Percentiles rank a stretch among this genome's conserved stretches.
These are phyloP conservation scores for Golubevia pallescens DNA, from an alignment of 1,284 basidiomycete species.

Conservation along the genomic window DNA sequence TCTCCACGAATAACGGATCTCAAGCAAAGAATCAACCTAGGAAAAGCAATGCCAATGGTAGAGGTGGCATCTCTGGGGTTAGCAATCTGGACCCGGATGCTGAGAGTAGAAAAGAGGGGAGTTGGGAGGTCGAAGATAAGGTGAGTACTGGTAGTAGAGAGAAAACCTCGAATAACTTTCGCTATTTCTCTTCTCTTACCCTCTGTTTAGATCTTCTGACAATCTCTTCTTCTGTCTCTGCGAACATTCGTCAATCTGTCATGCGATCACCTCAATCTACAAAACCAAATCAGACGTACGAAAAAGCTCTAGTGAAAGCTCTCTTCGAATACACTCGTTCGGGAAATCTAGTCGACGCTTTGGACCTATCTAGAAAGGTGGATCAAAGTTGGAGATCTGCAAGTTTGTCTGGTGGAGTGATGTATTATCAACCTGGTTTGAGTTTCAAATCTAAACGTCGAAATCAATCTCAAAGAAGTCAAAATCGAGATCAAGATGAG, in stretches of 20 bases:
- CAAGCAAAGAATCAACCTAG: background rate
- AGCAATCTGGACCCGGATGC: conserved; percentile 57
- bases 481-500: conserved; percentile 1
- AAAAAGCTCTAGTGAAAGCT: conserved; percentile 76
- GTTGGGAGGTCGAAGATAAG: conserved; percentile 47
- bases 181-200: no score
- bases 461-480: conserved; percentile 2
- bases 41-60: background rate
- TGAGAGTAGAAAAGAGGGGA: conserved; percentile 35
- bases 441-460: background rate
- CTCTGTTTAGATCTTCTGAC: background rate
- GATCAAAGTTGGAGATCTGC: conserved; percentile 91
- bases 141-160: background rate
- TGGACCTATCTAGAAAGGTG: conserved; percentile 80
- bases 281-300: conserved; percentile 80
- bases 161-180: no score
- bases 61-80: conserved; percentile 12
- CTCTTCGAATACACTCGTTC: conserved; percentile 80
- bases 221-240: conserved; percentile 1
- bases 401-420: conserved; percentile 75
- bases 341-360: conserved; percentile 80
- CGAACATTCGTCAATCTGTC: background rate
- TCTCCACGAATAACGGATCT: conserved; percentile 16
- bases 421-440: conserved; percentile 43
- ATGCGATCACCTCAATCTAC: conserved; percentile 1